phyloP scores from a whole-genome alignment of 1,284 basidiomycete genomes.

The Takashimella koratensis region DNA sequence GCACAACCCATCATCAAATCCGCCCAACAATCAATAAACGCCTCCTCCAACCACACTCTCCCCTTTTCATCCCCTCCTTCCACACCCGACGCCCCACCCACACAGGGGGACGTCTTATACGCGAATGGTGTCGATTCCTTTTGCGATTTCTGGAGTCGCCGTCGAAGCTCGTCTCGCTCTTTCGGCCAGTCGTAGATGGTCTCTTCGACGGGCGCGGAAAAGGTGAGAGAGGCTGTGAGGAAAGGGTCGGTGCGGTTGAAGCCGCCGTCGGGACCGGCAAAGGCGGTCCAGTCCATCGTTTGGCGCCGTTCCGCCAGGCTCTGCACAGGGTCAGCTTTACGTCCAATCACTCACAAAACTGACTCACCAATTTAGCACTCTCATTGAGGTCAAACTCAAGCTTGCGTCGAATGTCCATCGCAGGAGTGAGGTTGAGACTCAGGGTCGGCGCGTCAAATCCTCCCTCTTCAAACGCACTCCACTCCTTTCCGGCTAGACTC shows the following conservation, averaged over 20 bases:
- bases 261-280: conserved; percentile 61
- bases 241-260: conserved; percentile 72
- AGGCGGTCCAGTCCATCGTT: conserved; percentile 82
- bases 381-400: conserved; percentile 83
- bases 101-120: conserved; percentile 76
- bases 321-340: conserved; percentile 47
- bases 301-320: conserved; percentile 65
- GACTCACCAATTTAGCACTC: conserved; percentile 68
- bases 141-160: conserved; percentile 76
- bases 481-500: conserved; percentile 74
- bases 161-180: conserved; percentile 65
- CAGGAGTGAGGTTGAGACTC: conserved; percentile 48
- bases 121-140: conserved; percentile 73
- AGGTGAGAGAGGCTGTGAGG: conserved; percentile 72
- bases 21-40: conserved; percentile 80
- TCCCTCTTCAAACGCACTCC: conserved; percentile 78
- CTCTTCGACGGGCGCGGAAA: conserved; percentile 64
- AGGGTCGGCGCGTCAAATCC: conserved; percentile 61
- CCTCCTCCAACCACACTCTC: conserved; percentile 70
- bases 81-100: conserved; percentile 36
- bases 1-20: conserved; percentile 76
- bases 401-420: conserved; percentile 53
- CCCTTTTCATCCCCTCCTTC: conserved; percentile 54
- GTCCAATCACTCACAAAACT: background rate
- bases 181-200: conserved; percentile 67